Percentiles rank a stretch among this genome's conserved stretches.
Evolutionary conservation across 2,329 filamentous ascomycete species (phyloP).

Genomic region (Fusarium sp.): DNA sequence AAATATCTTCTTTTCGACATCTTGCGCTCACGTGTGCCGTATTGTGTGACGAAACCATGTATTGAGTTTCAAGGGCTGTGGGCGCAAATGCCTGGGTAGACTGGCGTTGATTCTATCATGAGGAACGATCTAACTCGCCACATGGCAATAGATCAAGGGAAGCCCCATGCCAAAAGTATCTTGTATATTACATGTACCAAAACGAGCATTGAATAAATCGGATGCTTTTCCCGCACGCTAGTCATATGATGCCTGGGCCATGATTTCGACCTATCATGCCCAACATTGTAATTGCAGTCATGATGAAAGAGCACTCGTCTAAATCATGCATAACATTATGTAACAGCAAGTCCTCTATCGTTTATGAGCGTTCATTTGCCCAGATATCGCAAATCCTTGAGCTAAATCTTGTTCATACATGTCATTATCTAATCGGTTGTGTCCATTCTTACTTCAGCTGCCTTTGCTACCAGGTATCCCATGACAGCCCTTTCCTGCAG

Average conservation of each 20-base stretch:
- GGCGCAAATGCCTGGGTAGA: conserved; percentile 29
- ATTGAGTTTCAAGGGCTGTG: conserved; percentile 11
- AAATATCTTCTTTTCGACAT: neutral
- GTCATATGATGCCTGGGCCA: neutral
- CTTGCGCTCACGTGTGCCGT: neutral
- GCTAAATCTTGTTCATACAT: neutral
- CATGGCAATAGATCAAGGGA: conserved; percentile 18
- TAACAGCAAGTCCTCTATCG: neutral
- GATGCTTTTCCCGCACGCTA: conserved; percentile 1
- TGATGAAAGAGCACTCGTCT: neutral
- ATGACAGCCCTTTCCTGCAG: conserved; percentile 51
- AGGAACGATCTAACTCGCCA: conserved; percentile 12
- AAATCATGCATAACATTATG: neutral
- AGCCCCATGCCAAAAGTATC: conserved; percentile 13
- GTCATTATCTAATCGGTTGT: neutral
- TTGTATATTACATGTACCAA: conserved; percentile 44
- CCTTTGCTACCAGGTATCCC: conserved; percentile 59
- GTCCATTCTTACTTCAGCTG: conserved; percentile 52
- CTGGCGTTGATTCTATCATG: conserved; percentile 19
- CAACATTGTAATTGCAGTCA: neutral
- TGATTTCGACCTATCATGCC: neutral
- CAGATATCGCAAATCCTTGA: neutral
- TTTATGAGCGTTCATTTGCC: neutral
- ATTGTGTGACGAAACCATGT: conserved; percentile 13
- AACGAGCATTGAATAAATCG: conserved; percentile 28